Base-by-base conservation (phyloP, 1,284 basidiomycete genomes). In the Pholiota adiposa region DNA sequence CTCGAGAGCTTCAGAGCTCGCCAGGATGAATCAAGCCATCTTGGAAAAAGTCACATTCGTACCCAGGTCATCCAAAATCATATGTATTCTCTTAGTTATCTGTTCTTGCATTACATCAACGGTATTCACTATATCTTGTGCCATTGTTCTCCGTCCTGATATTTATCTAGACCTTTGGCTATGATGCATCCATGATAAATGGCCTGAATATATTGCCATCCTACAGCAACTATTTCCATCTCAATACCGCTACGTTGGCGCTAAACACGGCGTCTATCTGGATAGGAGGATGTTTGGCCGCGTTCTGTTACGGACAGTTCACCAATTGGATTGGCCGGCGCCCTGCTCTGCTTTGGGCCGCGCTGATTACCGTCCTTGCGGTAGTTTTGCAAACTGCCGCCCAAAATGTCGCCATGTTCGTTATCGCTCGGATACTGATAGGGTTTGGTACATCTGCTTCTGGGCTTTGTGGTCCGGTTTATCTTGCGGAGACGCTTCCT, bases 131-230 rank as follows among this genome's bases (percentile, higher is more conserved):
- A 14, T 40, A 40, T 31, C 48, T 40, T 18, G 9, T 40, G 9
- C 7, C 33, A 21, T n/a, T 14, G 18, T 8, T 27, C 34, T 3
- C 29, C 9, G 8, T 7, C 3, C 2, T 23, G 34, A 36, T 41
- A 36, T 25, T 11, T 25, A 7, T 50, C 31, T 8, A 63, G 62
- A 63, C 62, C 5, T 63, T 63, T 46, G 62, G 62, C 19, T 63
- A 63, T 43, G 62, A 63, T 54, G 62, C 62, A 16, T 63, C 62
- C 14, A 63, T 63, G 62, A 60, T 63, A 41, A 63, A 63, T 36
- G 62, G 62, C 29, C 50, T 63, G 19, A 63, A 63, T 31, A 63
- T 63, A 29, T 51, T 63, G 31, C 62, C 62, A 29, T 63, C 62
- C 16, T 63, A 63, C 59, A 58, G 29, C 18, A 27, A 56, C 29